phyloP scores from a whole-genome alignment of 345 rosid genomes.

The Brassica incana region DNA sequence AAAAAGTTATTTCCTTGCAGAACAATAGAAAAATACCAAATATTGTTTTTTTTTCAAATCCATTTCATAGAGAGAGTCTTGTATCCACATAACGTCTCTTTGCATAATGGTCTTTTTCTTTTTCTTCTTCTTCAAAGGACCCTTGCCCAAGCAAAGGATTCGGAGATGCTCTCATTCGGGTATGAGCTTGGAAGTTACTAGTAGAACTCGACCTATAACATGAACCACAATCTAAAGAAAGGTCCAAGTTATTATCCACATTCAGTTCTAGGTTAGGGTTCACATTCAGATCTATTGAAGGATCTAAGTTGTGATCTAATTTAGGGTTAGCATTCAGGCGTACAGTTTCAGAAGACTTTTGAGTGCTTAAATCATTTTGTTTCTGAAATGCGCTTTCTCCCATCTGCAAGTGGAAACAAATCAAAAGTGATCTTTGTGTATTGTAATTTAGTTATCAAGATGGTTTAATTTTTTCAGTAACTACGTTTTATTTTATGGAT shows the following conservation, averaged over 20 bases:
- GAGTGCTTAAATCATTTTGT: neutral
- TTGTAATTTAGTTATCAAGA: neutral
- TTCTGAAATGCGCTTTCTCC: neutral
- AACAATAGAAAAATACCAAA: neutral
- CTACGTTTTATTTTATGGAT: neutral
- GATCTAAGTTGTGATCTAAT: neutral
- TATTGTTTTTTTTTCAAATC: neutral
- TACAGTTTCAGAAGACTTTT: neutral
- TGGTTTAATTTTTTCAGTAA: neutral
- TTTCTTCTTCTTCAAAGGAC: neutral
- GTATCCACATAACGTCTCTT: neutral
- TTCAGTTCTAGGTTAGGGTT: neutral
- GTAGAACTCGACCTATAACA: neutral
- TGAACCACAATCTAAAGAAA: neutral
- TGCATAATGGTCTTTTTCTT: neutral
- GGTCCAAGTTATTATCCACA: neutral
- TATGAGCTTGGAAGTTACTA: neutral
- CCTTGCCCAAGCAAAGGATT: neutral
- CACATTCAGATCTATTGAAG: neutral
- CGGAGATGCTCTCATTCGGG: neutral
- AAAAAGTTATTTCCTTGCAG: neutral
- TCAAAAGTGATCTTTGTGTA: neutral
- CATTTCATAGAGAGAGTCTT: neutral
- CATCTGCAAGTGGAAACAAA: neutral
- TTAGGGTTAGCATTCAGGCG: neutral